Base-by-base conservation (phyloP, 2,329 filamentous ascomycete species). In the Didymellaceae sp. region DNA sequence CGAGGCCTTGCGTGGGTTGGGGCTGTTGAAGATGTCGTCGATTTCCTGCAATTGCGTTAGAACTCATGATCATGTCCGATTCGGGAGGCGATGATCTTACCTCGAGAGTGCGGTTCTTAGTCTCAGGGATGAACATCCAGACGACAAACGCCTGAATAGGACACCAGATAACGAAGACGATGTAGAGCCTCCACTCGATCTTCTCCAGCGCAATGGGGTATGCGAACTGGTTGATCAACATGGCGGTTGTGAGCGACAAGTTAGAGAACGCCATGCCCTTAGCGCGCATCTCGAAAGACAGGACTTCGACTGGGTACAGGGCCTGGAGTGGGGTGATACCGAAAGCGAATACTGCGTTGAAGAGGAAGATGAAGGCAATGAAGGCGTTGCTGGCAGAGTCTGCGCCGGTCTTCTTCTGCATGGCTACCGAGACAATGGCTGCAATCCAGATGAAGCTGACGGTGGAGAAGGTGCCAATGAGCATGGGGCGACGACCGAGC, bases 191-290 rank as follows among this genome's bases (percentile, higher is more conserved):
- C 63, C 61, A 67, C 17, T 52, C 34, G 18, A 68, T 67, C 5
- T 55, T 54, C 17, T 61, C 33, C 1, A 68, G 52, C 2, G 63
- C 54, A n/a, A 67, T 58, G 1, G 63, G 63, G 22, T 57, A 69
- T 7, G 65, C 66, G 24, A 68, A 68, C 42, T 68, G 65, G 54
- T 68, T 70, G 37, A 70, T 38, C 35, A 69, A 45, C 46, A 55
- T 60, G 22, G 55, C 65, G 8, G 55, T 43, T 11, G 48, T 65
- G 35, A 65, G 43, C 0, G 63, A 41, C 22, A 79, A 71, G 37
- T 78, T 77, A 55, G 77, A 78, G 55, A 78, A 72, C 6, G 74
- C 76, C 72, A 79, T 78, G 2, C 78, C 78, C 56, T 80, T 80
- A 2, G 78, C 78, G 13, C 78, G 68, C 0, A 68, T 75, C 49